A percentile compares a stretch with the other conserved stretches of the same genome.
Evolutionary conservation across 176 grass and related monocot genomes (phyloP).

Genomic region (Bromus sterilis): DNA sequence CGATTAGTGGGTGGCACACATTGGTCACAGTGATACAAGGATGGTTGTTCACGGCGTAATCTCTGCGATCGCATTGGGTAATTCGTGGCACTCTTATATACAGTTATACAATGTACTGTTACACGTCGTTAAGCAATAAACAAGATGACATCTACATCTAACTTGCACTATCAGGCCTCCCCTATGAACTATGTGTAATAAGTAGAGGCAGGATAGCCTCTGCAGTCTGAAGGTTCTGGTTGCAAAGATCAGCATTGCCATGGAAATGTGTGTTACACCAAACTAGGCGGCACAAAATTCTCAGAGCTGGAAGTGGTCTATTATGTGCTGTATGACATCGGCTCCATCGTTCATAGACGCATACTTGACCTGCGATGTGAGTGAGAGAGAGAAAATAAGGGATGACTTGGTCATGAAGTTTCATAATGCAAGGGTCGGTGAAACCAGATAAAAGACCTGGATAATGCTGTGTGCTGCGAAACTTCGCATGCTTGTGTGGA

Average conservation of each 20-base stretch:
- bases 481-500: constrained; percentile 54
- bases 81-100: neutral
- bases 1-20: no score
- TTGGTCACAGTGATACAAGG: neutral
- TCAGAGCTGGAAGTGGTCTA: constrained; percentile 52
- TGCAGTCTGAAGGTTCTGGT: no score
- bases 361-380: constrained; percentile 41
- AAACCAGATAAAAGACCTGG: constrained; percentile 32
- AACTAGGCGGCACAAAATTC: no score
- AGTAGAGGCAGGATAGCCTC: no score
- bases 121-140: neutral
- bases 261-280: no score
- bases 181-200: no score
- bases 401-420: no score
- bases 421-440: neutral
- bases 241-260: no score
- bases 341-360: constrained; percentile 63
- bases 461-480: constrained; percentile 76
- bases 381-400: neutral
- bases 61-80: neutral
- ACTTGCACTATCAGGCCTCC: neutral
- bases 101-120: neutral
- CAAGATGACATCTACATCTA: neutral
- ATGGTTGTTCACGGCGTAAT: neutral
- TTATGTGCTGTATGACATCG: constrained; percentile 56